Base-by-base conservation (phyloP, 2,329 filamentous ascomycete species). In the Huntiella savannae region DNA sequence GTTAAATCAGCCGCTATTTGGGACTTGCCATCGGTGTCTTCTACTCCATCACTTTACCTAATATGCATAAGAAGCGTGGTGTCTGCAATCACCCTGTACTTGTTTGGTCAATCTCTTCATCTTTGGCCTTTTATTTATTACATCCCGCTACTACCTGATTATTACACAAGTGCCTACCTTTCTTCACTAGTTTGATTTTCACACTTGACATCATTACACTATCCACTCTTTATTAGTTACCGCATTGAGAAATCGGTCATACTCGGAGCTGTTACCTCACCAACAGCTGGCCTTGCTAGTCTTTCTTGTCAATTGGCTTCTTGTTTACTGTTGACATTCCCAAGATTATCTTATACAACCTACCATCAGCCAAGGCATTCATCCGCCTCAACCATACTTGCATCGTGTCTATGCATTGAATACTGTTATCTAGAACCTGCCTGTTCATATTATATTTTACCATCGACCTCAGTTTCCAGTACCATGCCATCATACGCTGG, bases 21-120 rank as follows among this genome's bases (percentile, higher is more conserved):
- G 22, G 22, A 28, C 22, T 35, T 35, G 2, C 80, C 81, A 0
- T 80, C 85, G 56, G 76, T 82, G 41, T 38, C 32, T 15, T 35
- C 13, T 48, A 40, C 28, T 32, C 46, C 43, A 39, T 49, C 38
- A 43, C 34, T 32, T 46, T 46, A 34, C 17, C 33, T 44, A 42
- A 49, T 43, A 49, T 49, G 43, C 47, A 49, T 49, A 49, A 49
- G 47, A 48, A 45, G 35, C 38, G 13, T 17, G 19, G 37, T 32
- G 15, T 17, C 33, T 37, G 42, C 41, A 40, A 34, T 22, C 36
- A 39, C 43, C 28, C 33, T 33, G 22, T 10, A 16, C 40, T 37
- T n/a, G 33, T 42, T 40, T 28, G 35, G 22, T 10, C 19, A 11
- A 38, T 34, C 33, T 43, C 8, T 15, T 13, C 33, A 19, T 33